A percentile compares a stretch with the other conserved stretches of the same genome.
Conservation (phyloP, 2,329 filamentous ascomycete genomes). For the Clarireedia sp. region DNA sequence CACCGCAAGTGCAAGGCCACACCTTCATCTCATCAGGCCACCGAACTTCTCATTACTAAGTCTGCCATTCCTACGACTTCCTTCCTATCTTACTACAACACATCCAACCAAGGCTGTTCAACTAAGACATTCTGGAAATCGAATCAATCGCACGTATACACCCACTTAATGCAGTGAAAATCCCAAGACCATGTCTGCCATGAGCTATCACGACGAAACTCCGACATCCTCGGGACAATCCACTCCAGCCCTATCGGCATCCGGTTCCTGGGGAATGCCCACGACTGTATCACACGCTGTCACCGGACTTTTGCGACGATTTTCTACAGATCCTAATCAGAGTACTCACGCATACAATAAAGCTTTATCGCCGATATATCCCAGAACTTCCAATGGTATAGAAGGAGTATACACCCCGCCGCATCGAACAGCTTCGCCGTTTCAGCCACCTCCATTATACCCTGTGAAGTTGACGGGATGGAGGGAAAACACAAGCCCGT, state of each 20-base stretch:
- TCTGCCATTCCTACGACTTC: neutral
- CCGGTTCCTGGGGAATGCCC: constrained; percentile 33
- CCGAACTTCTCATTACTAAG: neutral
- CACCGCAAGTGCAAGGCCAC: neutral
- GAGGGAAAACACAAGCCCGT: constrained; percentile 47
- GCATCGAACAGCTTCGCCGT: constrained; percentile 60
- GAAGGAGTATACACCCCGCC: constrained; percentile 27
- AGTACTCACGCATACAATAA: constrained; percentile 13
- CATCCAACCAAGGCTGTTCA: neutral
- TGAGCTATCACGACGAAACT: constrained; percentile 11
- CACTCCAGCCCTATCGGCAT: constrained; percentile 34
- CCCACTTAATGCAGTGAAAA: neutral
- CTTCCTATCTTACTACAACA: neutral
- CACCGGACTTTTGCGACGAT: constrained; percentile 60
- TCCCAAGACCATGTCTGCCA: neutral
- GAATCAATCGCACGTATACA: neutral
- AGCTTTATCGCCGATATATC: neutral
- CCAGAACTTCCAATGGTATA: constrained; percentile 12
- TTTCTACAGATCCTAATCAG: constrained; percentile 43
- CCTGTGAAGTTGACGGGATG: constrained; percentile 66
- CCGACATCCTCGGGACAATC: constrained; percentile 18
- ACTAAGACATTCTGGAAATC: neutral
- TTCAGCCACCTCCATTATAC: constrained; percentile 82
- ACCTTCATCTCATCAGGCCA: neutral
- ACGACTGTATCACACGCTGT: constrained; percentile 44